A percentile compares a stretch with the other conserved stretches of the same genome.
phyloP scores from a whole-genome alignment of 768 basidiomycete genomes.

The Tephrocybe sp. region DNA sequence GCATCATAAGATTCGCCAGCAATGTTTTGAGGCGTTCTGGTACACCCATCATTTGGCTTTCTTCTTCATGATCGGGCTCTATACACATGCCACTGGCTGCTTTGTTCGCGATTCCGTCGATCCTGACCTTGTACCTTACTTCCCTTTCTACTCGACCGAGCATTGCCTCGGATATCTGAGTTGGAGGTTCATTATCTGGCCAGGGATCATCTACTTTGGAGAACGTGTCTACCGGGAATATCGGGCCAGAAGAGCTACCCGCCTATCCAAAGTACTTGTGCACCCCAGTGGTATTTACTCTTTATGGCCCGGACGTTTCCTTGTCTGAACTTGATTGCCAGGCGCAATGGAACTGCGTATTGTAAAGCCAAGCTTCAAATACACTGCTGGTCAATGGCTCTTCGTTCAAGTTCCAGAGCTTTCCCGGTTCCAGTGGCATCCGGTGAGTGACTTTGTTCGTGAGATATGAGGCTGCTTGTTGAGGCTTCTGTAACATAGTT shows the following conservation, averaged over 20 bases:
- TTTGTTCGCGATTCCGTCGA: slow-evolving; percentile 86
- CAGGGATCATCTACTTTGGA: slow-evolving; percentile 84
- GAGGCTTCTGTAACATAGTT: slow-evolving; percentile 49
- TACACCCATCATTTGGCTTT: slow-evolving; percentile 94
- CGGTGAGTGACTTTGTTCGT: slow-evolving; percentile 55
- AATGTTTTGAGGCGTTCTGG: slow-evolving; percentile 97
- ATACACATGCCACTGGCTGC: slow-evolving; percentile 89
- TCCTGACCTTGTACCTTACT: slow-evolving; percentile 66
- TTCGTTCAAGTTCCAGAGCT: slow-evolving; percentile 89
- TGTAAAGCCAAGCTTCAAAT: slow-evolving; percentile 88
- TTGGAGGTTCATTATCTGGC: slow-evolving; percentile 93
- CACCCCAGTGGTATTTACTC: slow-evolving; percentile 75
- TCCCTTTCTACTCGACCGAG: slow-evolving; percentile 88
- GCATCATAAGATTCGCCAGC: slow-evolving; percentile 81
- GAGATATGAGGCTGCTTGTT: background rate
- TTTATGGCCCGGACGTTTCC: background rate
- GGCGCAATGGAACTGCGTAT: slow-evolving; percentile 94
- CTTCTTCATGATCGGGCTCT: slow-evolving; percentile 91
- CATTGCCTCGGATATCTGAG: slow-evolving; percentile 90
- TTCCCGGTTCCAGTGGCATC: slow-evolving; percentile 89
- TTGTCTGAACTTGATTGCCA: slow-evolving; percentile 21
- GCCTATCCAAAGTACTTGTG: slow-evolving; percentile 81
- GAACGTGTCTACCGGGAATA: slow-evolving; percentile 86
- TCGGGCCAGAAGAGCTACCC: slow-evolving; percentile 74
- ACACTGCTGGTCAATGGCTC: slow-evolving; percentile 90